Base-by-base conservation (phyloP, 441 rosid genomes). In the Omphalea diandra region DNA sequence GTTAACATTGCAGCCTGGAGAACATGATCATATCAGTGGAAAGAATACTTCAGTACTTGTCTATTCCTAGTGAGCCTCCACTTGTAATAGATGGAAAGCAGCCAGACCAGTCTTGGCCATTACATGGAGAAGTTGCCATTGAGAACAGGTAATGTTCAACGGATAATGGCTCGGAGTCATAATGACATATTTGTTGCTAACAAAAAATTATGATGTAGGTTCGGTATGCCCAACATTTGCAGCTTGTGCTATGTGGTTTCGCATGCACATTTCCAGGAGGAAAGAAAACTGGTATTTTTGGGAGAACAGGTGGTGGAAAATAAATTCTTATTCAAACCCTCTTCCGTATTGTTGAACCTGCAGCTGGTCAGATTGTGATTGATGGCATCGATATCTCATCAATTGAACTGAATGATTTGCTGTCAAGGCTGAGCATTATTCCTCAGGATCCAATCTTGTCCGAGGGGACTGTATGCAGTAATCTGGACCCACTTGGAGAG, bases 361-460 rank as follows among this genome's bases (percentile, higher is more conserved):
- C 85, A n/a, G 83, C 80, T 31, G 97, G 98, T 67, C 83, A 78
- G 68, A 84, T 94, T 69, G 41, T 75, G 72, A 91, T 94, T 52
- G 98, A 91, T 75, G 86, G 86, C 72, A 77, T 94, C 44, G 70
- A 90, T 67, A 91, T 91, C 55, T 83, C 84, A 64, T 75, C 69
- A 14, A 85, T 94, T 35, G 97, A 97, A 67, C 77, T 90, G 74
- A 97, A 94, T 69, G 97, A 94, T 82, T 84, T 94, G 81, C 82
- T 94, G 71, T 85, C 88, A 59, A 84, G 87, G 47, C 81, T 91
- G 17, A 90, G 97, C 79, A 91, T 94, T 55, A 91, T 91, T 68
- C 97, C 97, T 7, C 98, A 88, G 80, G 97, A 94, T 75, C 97
- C 98, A 50, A 90, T 95, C 70, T 87, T 94, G 97, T 94, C 90